A percentile compares a stretch with the other conserved stretches of the same genome.
Evolutionary conservation across 176 grass and related monocot genomes (phyloP).

Genomic region (Musa troglodytarum): DNA sequence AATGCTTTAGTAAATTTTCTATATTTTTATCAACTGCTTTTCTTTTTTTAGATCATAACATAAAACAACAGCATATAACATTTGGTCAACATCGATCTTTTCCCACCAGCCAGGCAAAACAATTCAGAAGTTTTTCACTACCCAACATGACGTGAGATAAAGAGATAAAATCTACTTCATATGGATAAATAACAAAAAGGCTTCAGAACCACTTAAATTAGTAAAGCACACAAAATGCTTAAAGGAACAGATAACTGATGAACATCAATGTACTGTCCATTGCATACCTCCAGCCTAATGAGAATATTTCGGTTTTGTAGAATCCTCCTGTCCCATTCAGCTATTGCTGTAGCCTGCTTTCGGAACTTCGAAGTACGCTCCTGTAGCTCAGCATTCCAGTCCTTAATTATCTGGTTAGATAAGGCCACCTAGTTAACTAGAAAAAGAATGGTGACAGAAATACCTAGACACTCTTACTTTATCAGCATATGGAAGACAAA

Average conservation of each 20-base stretch:
- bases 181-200: not conserved
- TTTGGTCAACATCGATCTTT: not conserved
- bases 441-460: not conserved
- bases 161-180: not conserved
- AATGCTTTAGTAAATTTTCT: not conserved
- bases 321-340: conserved; percentile 98
- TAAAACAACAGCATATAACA: not conserved
- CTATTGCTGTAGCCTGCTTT: conserved; percentile 85
- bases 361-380: conserved; percentile 83
- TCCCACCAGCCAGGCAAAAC: not conserved
- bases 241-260: not conserved
- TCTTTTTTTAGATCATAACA: too few species aligned
- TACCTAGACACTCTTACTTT: not conserved
- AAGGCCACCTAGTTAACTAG: conserved; percentile 10
- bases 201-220: not conserved
- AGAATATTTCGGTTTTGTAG: conserved; percentile 95
- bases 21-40: not conserved
- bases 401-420: conserved; percentile 69
- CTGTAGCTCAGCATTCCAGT: conserved; percentile 97
- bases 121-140: not conserved
- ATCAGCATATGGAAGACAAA: not conserved
- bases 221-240: not conserved
- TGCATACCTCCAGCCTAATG: conserved; percentile 75
- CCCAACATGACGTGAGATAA: not conserved
- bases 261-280: not conserved